These are phyloP conservation scores for Barnettozyma sucrosica DNA, from an alignment of 805 yeast genomes.

Conservation along the genomic window DNA sequence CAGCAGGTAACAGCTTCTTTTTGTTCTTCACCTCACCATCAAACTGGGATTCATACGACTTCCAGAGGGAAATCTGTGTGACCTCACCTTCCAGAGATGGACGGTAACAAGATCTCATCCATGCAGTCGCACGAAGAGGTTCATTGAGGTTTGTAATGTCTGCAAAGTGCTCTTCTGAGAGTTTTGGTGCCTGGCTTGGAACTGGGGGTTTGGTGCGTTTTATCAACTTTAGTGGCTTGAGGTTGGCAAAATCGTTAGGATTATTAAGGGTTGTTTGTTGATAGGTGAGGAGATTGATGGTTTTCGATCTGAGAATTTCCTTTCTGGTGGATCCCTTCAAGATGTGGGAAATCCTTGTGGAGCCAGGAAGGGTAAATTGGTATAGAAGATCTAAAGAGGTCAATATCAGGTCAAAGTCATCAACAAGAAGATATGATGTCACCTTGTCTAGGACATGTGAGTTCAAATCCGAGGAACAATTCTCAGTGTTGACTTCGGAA, in stretches of 20 bases:
- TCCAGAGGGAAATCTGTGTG: conserved; percentile 94
- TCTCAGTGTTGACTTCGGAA: conserved; percentile 41
- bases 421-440: conserved; percentile 51
- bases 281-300: conserved; percentile 57
- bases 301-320: conserved; percentile 47
- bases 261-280: conserved; percentile 35
- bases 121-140: conserved; percentile 86
- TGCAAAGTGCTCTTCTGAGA: conserved; percentile 49
- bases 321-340: conserved; percentile 42
- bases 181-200: conserved; percentile 60
- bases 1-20: conserved; percentile 78
- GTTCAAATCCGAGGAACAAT: conserved; percentile 45
- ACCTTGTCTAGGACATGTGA: conserved; percentile 44
- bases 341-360: conserved; percentile 48
- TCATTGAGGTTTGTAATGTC: conserved; percentile 65
- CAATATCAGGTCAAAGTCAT: conserved; percentile 64
- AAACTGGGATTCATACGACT: conserved; percentile 85
- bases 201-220: conserved; percentile 57
- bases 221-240: conserved; percentile 33
- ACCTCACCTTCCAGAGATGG: conserved; percentile 77
- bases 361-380: conserved; percentile 67
- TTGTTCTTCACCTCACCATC: conserved; percentile 51
- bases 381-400: conserved; percentile 79
- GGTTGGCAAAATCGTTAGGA: conserved; percentile 23
- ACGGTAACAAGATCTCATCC: conserved; percentile 91